These are phyloP conservation scores for Leccinum pellstonianum DNA, from an alignment of 768 basidiomycete genomes.

Conservation along the genomic window DNA sequence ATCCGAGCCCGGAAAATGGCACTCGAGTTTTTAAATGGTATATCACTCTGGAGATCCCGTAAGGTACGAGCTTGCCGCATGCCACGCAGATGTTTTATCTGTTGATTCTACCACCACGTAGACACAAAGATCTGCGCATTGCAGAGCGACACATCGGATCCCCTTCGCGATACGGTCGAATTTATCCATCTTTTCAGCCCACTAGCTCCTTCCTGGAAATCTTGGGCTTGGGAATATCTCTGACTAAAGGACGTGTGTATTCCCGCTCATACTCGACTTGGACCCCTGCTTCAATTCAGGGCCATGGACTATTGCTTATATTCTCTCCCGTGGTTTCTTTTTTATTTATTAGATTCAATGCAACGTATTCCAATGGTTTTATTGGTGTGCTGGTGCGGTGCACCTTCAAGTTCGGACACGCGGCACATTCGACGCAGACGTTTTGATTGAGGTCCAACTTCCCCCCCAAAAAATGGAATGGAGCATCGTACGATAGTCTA, in stretches of 20 bases:
- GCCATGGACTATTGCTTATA: background rate
- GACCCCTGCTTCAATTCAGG: background rate
- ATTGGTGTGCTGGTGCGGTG: background rate
- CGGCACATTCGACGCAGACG: background rate
- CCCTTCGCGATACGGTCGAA: background rate
- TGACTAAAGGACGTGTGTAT: too few relatives aligned
- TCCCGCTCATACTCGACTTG: background rate
- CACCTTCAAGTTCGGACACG: background rate
- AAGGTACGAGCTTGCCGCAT: constrained; percentile 1
- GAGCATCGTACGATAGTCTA: background rate
- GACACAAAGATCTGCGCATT: constrained; percentile 11
- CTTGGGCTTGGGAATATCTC: background rate
- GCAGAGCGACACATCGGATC: background rate
- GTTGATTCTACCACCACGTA: constrained; percentile 7
- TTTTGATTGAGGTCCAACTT: background rate
- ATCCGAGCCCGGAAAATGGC: constrained; percentile 15
- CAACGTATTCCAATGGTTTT: background rate
- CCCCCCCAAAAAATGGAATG: background rate
- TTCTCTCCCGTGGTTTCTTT: background rate
- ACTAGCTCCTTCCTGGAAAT: background rate
- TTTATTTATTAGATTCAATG: background rate
- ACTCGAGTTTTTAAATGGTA: background rate
- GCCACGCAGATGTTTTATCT: constrained; percentile 7
- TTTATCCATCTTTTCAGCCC: constrained; percentile 1
- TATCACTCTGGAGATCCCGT: background rate